Percentiles rank a stretch among this genome's conserved stretches.
These are phyloP conservation scores for Fragaria iinumae DNA, from an alignment of 306 rosid species.

Conservation along the genomic window DNA sequence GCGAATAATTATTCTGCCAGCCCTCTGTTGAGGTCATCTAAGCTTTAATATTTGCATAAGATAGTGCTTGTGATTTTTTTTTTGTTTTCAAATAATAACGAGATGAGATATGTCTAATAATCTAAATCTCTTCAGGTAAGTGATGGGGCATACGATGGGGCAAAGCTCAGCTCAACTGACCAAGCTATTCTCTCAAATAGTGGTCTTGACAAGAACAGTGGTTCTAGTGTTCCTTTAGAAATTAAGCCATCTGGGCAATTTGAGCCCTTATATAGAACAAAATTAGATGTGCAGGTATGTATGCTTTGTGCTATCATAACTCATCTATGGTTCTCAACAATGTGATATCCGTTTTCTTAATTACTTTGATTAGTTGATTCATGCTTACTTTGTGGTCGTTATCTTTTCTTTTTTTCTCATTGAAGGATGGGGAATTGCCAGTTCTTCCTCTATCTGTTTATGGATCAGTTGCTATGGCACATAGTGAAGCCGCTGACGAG, in stretches of 20 bases:
- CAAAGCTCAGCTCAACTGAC: slow-evolving; percentile 55
- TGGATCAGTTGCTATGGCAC: slow-evolving; percentile 96
- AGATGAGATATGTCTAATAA: neutral
- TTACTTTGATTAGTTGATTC: slow-evolving; percentile 17
- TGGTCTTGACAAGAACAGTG: slow-evolving; percentile 52
- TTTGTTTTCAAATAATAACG: neutral
- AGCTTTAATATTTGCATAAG: neutral
- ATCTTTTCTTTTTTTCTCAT: slow-evolving; percentile 5
- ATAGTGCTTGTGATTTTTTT: neutral
- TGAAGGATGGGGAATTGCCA: slow-evolving; percentile 94
- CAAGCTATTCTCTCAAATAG: slow-evolving; percentile 85
- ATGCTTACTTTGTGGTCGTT: neutral
- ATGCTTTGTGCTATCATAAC: slow-evolving; percentile 11
- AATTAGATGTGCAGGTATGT: slow-evolving; percentile 74
- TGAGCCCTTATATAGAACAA: slow-evolving; percentile 82
- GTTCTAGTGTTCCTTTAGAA: slow-evolving; percentile 72
- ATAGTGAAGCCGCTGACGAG: slow-evolving; percentile 80
- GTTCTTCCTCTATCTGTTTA: slow-evolving; percentile 91
- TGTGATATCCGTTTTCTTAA: neutral
- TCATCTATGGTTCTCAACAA: slow-evolving; percentile 14
- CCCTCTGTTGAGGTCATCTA: neutral
- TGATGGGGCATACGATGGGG: slow-evolving; percentile 82
- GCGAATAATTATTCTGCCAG: neutral
- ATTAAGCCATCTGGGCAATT: slow-evolving; percentile 92
- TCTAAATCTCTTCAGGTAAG: slow-evolving; percentile 49